A percentile compares a stretch with the other conserved stretches of the same genome.
Evolutionary conservation across 1,284 basidiomycete genomes (phyloP).

Genomic region (Sphaerobolus stellatus): DNA sequence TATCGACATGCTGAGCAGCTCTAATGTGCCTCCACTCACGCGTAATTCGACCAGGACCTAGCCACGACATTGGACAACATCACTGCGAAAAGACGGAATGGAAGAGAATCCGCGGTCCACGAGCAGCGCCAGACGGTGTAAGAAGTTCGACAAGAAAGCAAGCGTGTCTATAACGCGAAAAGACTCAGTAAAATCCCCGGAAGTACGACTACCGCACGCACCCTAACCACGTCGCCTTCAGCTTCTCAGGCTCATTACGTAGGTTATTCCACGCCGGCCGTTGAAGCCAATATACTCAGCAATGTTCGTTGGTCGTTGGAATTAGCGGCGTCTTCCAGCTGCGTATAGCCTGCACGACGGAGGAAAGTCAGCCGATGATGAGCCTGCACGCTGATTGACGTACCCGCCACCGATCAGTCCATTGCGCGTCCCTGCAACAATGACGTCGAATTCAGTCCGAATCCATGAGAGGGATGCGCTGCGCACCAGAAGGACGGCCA

Average conservation of each 20-base stretch:
- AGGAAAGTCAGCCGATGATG: not conserved
- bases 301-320: constrained; percentile 15
- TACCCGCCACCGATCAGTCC: not conserved
- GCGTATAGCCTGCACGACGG: not conserved
- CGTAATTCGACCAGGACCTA: constrained; percentile 60
- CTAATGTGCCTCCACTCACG: constrained; percentile 39
- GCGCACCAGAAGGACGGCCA: constrained; percentile 8
- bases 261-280: constrained; percentile 16
- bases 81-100: constrained; percentile 70
- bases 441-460: not conserved
- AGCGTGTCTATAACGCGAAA: constrained; percentile 47
- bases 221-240: constrained; percentile 73
- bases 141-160: constrained; percentile 72
- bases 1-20: not conserved
- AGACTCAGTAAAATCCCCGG: not conserved
- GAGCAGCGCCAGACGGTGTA: constrained; percentile 32
- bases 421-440: not conserved
- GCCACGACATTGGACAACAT: constrained; percentile 54
- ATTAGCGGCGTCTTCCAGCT: not conserved
- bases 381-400: not conserved
- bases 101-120: constrained; percentile 64
- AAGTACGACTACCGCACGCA: not conserved
- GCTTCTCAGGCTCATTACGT: constrained; percentile 26
- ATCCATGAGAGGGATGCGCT: not conserved
- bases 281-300: constrained; percentile 8